Percentiles rank a stretch among this genome's conserved stretches.
Evolutionary conservation across 257 asterid species (phyloP).

Genomic region (Solanum megistacrolobum): DNA sequence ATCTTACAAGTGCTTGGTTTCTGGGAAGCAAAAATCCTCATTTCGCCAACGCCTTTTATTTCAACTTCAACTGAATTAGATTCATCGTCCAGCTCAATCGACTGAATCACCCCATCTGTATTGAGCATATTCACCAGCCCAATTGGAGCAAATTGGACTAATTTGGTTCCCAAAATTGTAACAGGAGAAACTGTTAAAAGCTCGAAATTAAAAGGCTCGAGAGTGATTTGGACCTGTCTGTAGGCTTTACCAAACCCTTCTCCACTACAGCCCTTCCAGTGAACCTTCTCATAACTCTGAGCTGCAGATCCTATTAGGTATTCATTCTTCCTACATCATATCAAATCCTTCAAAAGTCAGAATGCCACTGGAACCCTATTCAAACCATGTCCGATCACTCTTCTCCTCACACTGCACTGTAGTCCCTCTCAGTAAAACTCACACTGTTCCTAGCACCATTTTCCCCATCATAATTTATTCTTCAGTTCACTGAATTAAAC

Average conservation of each 20-base stretch:
- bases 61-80: slow-evolving; percentile 28
- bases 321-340: neutral
- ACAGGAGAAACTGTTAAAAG: slow-evolving; percentile 49
- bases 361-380: neutral
- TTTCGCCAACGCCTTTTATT: slow-evolving; percentile 64
- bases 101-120: slow-evolving; percentile 54
- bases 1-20: slow-evolving; percentile 38
- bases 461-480: neutral
- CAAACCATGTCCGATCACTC: neutral
- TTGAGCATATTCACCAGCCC: slow-evolving; percentile 66
- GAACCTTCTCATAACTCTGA: neutral
- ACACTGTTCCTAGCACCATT: neutral
- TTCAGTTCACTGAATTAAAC: neutral
- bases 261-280: neutral
- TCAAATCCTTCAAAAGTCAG: neutral
- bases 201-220: slow-evolving; percentile 59
- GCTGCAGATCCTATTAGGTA: neutral
- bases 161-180: slow-evolving; percentile 3
- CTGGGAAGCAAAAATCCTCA: slow-evolving; percentile 54
- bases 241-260: slow-evolving; percentile 22
- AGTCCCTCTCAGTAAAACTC: neutral
- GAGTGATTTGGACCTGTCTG: slow-evolving; percentile 32
- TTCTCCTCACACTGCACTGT: neutral
- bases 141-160: slow-evolving; percentile 45
- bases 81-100: slow-evolving; percentile 17